Conservation (phyloP, 1,284 basidiomycete genomes). For the Entoloma clypeatum region DNA sequence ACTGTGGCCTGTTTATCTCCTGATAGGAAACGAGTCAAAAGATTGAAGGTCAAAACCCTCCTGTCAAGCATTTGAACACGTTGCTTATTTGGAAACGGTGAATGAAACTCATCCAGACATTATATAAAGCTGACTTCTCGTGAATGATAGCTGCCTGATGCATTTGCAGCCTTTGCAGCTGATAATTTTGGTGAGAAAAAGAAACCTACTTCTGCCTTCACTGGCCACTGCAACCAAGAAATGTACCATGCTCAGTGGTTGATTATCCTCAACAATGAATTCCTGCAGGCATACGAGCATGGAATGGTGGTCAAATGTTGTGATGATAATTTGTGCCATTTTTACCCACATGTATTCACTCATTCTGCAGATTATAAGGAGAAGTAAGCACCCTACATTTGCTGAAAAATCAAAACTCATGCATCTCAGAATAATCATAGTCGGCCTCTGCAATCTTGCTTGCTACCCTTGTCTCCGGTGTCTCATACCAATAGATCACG, state of each 20-base stretch:
- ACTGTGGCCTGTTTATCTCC: constrained; percentile 20
- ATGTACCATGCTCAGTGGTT: constrained; percentile 10
- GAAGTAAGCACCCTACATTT: constrained; percentile 6
- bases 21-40: constrained; percentile 18
- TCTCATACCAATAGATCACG: not conserved
- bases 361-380: constrained; percentile 14
- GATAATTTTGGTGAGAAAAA: constrained; percentile 5
- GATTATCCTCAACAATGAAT: constrained; percentile 10
- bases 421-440: constrained; percentile 2
- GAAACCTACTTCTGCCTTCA: not conserved
- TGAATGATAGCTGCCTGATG: constrained; percentile 11
- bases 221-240: too few relatives aligned
- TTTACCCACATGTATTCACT: constrained; percentile 10
- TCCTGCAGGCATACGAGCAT: constrained; percentile 7
- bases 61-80: constrained; percentile 11
- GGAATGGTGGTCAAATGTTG: constrained; percentile 12
- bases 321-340: constrained; percentile 5
- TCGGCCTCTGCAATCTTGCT: constrained; percentile 1
- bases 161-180: constrained; percentile 7
- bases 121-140: too few relatives aligned
- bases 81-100: constrained; percentile 12
- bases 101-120: too few relatives aligned
- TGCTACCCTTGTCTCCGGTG: constrained; percentile 12
- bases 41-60: constrained; percentile 10
- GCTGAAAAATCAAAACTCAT: too few relatives aligned